These are phyloP conservation scores for Persicaria tinctoria DNA, from an alignment of 148 eudicot genomes.

Conservation along the genomic window DNA sequence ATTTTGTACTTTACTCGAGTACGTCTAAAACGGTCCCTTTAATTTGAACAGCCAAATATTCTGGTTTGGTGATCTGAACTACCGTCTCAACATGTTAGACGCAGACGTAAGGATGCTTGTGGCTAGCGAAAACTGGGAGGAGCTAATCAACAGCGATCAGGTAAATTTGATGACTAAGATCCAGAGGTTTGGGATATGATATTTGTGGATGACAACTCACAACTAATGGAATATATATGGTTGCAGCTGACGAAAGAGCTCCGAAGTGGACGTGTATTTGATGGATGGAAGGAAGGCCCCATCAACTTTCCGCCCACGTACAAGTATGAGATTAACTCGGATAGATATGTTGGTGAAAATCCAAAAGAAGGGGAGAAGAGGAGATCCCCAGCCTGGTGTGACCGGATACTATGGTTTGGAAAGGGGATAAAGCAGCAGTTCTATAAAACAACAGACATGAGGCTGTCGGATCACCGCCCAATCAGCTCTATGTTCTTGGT, in stretches of 20 bases:
- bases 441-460: slow-evolving; percentile 55
- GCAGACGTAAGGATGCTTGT: slow-evolving; percentile 68
- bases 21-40: slow-evolving; percentile 5
- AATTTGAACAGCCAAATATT: slow-evolving; percentile 69
- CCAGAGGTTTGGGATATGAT: background rate
- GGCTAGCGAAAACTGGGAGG: slow-evolving; percentile 55
- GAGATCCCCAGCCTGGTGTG: slow-evolving; percentile 99
- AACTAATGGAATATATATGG: background rate
- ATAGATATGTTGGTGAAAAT: slow-evolving; percentile 72
- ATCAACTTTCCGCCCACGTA: slow-evolving; percentile 85
- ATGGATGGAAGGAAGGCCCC: slow-evolving; percentile 87
- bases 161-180: slow-evolving; percentile 19
- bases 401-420: slow-evolving; percentile 84
- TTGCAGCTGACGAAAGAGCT: slow-evolving; percentile 74
- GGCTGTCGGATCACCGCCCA: slow-evolving; percentile 87
- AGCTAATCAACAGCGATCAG: slow-evolving; percentile 75
- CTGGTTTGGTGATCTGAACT: slow-evolving; percentile 98
- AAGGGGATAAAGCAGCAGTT: slow-evolving; percentile 75
- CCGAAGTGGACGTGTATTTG: slow-evolving; percentile 61
- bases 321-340: slow-evolving; percentile 71
- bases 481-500: slow-evolving; percentile 73
- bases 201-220: no score
- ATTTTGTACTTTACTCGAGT: background rate
- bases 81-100: slow-evolving; percentile 78
- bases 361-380: slow-evolving; percentile 90